Evolutionary conservation across 768 basidiomycete genomes (phyloP).

Genomic region (Calocybe cyanea): DNA sequence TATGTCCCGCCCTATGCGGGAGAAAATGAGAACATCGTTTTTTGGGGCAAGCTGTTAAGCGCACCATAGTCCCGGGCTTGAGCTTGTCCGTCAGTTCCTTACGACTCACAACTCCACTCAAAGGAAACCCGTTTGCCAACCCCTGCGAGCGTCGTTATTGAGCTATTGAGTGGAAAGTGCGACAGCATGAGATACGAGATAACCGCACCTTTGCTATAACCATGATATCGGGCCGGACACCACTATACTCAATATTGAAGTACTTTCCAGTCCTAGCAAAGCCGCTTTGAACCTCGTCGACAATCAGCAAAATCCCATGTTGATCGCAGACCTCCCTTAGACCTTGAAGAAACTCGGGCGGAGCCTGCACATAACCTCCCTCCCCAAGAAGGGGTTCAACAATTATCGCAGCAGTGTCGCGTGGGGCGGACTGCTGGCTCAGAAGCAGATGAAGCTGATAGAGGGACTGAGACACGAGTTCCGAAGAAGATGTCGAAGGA

Average conservation of each 20-base stretch:
- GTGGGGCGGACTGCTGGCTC: conserved; percentile 73
- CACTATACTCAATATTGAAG: conserved; percentile 81
- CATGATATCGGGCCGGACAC: conserved; percentile 85
- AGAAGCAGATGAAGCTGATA: conserved; percentile 79
- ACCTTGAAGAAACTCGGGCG: conserved; percentile 73
- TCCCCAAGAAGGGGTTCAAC: conserved; percentile 94
- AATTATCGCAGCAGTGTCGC: conserved; percentile 90
- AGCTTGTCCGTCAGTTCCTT: conserved; percentile 80
- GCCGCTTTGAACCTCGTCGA: conserved; percentile 88
- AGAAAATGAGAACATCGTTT: neutral
- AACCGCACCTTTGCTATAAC: conserved; percentile 74
- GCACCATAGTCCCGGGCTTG: conserved; percentile 75
- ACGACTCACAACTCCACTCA: conserved; percentile 79
- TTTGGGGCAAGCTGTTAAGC: conserved; percentile 9
- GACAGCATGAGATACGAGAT: neutral
- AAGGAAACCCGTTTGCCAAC: conserved; percentile 89
- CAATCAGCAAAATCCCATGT: conserved; percentile 78
- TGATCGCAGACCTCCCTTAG: conserved; percentile 83
- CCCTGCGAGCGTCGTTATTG: conserved; percentile 45
- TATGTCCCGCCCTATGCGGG: conserved; percentile 74
- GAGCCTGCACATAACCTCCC: conserved; percentile 92
- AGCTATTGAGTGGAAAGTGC: neutral
- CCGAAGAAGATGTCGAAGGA: conserved; percentile 48
- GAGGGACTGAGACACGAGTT: conserved; percentile 60
- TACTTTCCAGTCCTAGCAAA: conserved; percentile 84